Percentiles rank a stretch among this genome's conserved stretches.
Conservation (phyloP, 306 rosid species). For the Quercus berberidifolia region DNA sequence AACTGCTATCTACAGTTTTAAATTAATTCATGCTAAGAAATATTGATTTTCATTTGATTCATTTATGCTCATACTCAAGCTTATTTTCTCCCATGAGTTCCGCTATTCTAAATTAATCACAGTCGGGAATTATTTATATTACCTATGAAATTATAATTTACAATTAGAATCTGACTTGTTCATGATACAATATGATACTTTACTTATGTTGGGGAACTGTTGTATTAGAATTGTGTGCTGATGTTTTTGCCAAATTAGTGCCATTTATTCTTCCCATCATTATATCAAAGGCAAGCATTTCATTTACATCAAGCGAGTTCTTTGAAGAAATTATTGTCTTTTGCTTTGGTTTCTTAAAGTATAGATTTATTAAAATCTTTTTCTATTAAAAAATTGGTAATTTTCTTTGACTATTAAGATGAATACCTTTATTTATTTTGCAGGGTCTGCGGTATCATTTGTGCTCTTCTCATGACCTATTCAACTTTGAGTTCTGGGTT, state of each 20-base stretch:
- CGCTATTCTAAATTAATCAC: background rate
- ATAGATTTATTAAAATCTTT: too few species aligned
- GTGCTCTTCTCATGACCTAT: constrained; percentile 85
- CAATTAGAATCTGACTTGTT: background rate
- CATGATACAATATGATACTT: background rate
- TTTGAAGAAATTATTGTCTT: background rate
- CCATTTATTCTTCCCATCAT: background rate
- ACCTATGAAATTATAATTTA: background rate
- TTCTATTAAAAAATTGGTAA: background rate
- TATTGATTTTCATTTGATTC: background rate
- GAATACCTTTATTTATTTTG: constrained; percentile 22
- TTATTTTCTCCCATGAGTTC: background rate
- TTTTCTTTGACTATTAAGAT: background rate
- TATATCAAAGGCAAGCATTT: background rate
- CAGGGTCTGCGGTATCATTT: constrained; percentile 97
- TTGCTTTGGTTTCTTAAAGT: background rate
- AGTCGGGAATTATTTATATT: background rate
- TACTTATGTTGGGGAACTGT: background rate
- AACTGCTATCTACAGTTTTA: background rate
- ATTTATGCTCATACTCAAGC: background rate
- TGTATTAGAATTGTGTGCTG: background rate
- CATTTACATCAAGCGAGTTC: background rate
- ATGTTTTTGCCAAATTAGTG: background rate
- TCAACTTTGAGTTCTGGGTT: constrained; percentile 98
- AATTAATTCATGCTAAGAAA: background rate